phyloP scores from a whole-genome alignment of 148 eudicot species.

The Polygonum aviculare region DNA sequence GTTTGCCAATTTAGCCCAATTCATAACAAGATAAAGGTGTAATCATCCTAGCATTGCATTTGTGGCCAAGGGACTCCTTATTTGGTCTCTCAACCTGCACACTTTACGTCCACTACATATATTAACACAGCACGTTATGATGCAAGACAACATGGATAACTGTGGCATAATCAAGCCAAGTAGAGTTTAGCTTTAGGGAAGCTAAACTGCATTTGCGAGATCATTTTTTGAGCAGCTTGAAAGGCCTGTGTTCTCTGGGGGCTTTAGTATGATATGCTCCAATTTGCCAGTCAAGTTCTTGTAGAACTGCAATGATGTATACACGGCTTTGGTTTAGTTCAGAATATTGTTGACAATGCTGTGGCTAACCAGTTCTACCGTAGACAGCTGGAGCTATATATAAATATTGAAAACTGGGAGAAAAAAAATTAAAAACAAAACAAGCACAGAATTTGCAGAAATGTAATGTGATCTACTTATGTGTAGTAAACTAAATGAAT shows the following conservation, averaged over 20 bases:
- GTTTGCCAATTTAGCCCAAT: not conserved
- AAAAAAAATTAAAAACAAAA: not conserved
- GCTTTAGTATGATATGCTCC: conserved; percentile 72
- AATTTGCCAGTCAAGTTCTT: conserved; percentile 59
- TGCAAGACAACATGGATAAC: not conserved
- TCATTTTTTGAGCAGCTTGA: conserved; percentile 32
- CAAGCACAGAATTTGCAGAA: not conserved
- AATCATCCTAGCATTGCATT: not conserved
- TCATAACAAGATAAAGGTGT: not conserved
- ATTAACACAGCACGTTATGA: not conserved
- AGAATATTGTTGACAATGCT: not conserved
- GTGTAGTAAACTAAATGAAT: not conserved
- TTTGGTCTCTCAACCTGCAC: not conserved
- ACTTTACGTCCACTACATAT: not conserved
- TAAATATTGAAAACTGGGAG: too few relatives aligned
- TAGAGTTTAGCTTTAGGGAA: not conserved
- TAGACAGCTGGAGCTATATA: too few relatives aligned
- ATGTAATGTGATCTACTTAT: not conserved
- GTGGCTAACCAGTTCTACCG: too few relatives aligned
- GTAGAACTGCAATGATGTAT: conserved; percentile 67
- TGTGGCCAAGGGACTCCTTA: not conserved
- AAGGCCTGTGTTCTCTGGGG: conserved; percentile 32
- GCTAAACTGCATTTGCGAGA: conserved; percentile 27
- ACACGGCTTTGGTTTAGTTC: not conserved
- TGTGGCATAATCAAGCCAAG: not conserved